Evolutionary conservation across 371 early-diverging fungal species (phyloP).

Genomic region (Mucor mucedo): DNA sequence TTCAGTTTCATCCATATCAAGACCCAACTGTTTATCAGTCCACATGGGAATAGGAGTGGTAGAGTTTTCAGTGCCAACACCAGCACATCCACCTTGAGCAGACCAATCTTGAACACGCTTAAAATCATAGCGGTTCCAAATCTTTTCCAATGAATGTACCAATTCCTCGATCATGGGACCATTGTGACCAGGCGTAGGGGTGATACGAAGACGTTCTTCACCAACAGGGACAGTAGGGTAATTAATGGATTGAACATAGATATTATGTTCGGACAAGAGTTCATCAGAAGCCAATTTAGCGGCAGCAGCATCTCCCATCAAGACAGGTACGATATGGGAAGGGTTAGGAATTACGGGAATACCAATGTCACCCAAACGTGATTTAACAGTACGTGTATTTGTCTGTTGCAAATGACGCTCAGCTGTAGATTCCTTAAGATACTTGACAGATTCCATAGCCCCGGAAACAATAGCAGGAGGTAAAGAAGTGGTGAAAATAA

Average conservation of each 20-base stretch:
- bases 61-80: constrained; percentile 71
- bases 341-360: constrained; percentile 98
- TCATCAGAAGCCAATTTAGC: constrained; percentile 93
- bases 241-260: constrained; percentile 98
- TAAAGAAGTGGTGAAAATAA: constrained; percentile 98
- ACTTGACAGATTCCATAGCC: constrained; percentile 89
- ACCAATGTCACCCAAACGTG: constrained; percentile 76
- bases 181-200: constrained; percentile 95
- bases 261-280: constrained; percentile 83
- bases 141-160: constrained; percentile 80
- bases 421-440: constrained; percentile 79
- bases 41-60: constrained; percentile 60
- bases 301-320: constrained; percentile 94
- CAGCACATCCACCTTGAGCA: constrained; percentile 85
- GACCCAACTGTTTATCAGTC: constrained; percentile 64
- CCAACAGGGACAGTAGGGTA: constrained; percentile 96
- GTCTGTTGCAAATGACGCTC: constrained; percentile 93
- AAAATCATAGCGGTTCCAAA: constrained; percentile 88
- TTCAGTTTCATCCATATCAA: constrained; percentile 13
- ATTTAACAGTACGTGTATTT: constrained; percentile 88
- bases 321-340: constrained; percentile 97
- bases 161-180: constrained; percentile 81
- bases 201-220: constrained; percentile 97
- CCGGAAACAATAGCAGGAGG: constrained; percentile 95
- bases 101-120: constrained; percentile 88